Conservation (phyloP, 768 basidiomycete species). For the Lenzites betulinus region DNA sequence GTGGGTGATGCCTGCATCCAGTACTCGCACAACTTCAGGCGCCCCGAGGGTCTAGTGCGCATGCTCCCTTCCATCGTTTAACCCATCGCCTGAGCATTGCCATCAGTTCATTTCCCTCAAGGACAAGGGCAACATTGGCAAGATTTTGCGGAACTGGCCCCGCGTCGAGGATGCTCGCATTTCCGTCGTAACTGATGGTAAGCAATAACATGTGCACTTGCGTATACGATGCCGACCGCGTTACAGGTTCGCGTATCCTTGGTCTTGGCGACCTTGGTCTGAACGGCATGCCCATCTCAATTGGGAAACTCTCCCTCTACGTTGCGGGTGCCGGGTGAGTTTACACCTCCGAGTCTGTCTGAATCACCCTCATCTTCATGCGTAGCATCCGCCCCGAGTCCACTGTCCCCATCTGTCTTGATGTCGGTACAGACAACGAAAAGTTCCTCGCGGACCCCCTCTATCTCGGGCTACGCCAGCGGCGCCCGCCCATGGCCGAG, state of each 20-base stretch:
- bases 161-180: conserved; percentile 78
- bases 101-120: conserved; percentile 76
- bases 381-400: conserved; percentile 72
- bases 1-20: conserved; percentile 90
- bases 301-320: conserved; percentile 92
- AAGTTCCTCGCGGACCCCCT: conserved; percentile 81
- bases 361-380: background rate
- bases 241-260: conserved; percentile 79
- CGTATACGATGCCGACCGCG: background rate
- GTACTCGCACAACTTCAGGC: conserved; percentile 76
- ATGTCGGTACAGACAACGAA: conserved; percentile 89
- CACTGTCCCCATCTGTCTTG: conserved; percentile 81
- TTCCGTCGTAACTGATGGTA: conserved; percentile 90
- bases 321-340: conserved; percentile 85
- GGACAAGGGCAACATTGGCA: conserved; percentile 79
- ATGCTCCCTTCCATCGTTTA: background rate
- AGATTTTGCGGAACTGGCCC: conserved; percentile 73
- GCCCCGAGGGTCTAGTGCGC: conserved; percentile 70
- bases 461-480: conserved; percentile 83
- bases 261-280: conserved; percentile 85
- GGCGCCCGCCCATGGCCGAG: conserved; percentile 60
- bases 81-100: background rate
- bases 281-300: conserved; percentile 86
- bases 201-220: conserved; percentile 20
- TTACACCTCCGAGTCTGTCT: too few relatives aligned